Evolutionary conservation across 495 filamentous ascomycete species (phyloP).

Genomic region (Penicillium arizonense): DNA sequence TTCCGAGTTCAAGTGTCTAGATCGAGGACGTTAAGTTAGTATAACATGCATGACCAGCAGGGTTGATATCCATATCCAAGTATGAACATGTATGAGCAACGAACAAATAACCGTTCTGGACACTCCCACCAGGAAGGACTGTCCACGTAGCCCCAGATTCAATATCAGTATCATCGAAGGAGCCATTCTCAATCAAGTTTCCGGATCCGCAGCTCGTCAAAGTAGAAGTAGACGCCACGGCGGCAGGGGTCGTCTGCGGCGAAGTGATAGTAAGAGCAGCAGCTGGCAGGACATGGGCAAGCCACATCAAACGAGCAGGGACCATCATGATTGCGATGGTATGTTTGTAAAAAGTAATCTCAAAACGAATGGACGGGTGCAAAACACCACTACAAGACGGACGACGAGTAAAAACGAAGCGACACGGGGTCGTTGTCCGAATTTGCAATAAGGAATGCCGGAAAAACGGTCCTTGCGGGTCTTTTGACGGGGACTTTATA

Average conservation of each 20-base stretch:
- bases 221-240: not conserved
- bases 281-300: slow-evolving; percentile 1
- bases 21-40: too few relatives aligned
- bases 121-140: not conserved
- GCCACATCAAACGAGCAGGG: slow-evolving; percentile 1
- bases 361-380: slow-evolving; percentile 8
- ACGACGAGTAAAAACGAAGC: not conserved
- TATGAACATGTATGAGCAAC: not conserved
- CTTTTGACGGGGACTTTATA: not conserved
- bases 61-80: not conserved
- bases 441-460: not conserved
- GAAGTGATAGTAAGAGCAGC: slow-evolving; percentile 2
- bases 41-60: too few relatives aligned
- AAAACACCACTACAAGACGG: not conserved
- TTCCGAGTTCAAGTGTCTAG: not conserved
- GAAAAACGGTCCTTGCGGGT: not conserved
- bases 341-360: not conserved
- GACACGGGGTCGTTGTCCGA: not conserved
- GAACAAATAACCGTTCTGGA: not conserved
- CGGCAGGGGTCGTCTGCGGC: not conserved
- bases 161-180: not conserved
- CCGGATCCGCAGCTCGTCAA: not conserved
- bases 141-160: not conserved
- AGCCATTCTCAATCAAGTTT: not conserved
- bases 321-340: not conserved